Evolutionary conservation across 345 rosid genomes (phyloP), one percentile per base, ranked within the genome.

Genomic region (Boechera retrofracta): DNA sequence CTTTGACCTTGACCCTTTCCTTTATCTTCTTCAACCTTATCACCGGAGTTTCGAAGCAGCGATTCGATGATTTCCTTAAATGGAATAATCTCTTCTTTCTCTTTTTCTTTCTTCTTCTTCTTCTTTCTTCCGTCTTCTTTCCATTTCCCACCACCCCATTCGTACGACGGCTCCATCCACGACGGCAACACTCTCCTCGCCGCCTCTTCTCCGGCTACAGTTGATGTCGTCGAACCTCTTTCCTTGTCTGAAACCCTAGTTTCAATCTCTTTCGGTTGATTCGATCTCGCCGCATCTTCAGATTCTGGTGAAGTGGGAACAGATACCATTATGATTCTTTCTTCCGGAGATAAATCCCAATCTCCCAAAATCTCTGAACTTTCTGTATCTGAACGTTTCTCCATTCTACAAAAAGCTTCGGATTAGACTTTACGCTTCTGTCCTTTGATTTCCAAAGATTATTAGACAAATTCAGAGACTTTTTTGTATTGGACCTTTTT

Each of bases 131-230:
- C 73, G 10, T 69, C 73, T 11, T 8, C 13, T 28, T 69, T 69
- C 73, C 63, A 69, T 55, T 69, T 69, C 29, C 73, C 73, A 55
- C 53, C 73, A n/a, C 73, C 73, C 73, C 73, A 69, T 55, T 69
- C 53, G 16, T 55, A 15, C 7, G 53, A 41, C 7, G 73, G 73
- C 1, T 69, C 53, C 47, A 11, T 31, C 64, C 73, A 55, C 53
- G 73, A 52, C 11, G 73, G 73, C 11, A 55, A 24, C 10, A 54
- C 39, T 45, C 73, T 69, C 59, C 59, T 55, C 57, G 36, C 42
- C 12, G 0, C 67, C 16, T 5, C 41, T 57, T 32, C 62, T 8
- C 64, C 64, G 64, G 45, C 45, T 28, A 5, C 13, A 0, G 4
- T 48, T 63, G 47, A 52, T 9, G 47, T 35, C 2, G 63, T 53